phyloP scores from a whole-genome alignment of 164 flowering plant genomes.

The Annona cherimola region DNA sequence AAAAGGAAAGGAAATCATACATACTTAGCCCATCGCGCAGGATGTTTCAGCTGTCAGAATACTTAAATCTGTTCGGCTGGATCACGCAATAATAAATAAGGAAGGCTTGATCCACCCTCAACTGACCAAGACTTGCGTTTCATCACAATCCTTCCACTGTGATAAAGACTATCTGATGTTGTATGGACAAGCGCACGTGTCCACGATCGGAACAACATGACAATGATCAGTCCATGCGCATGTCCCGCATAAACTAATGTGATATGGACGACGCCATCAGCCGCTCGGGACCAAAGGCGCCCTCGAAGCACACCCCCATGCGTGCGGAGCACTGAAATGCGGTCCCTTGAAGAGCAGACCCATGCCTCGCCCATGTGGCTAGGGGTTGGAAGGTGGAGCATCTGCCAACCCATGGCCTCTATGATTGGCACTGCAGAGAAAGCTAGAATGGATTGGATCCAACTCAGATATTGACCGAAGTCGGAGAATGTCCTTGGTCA shows the following conservation, averaged over 20 bases:
- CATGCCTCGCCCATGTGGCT: constrained; percentile 3
- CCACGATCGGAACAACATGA: background rate
- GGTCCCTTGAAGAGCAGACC: background rate
- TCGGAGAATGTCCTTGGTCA: background rate
- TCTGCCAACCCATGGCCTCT: background rate
- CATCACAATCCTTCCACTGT: background rate
- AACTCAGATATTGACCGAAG: background rate
- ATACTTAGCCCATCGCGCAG: too few species aligned
- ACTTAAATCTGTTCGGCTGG: too few species aligned
- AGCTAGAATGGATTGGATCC: constrained; percentile 1
- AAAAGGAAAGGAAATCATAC: too few species aligned
- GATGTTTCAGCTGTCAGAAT: too few species aligned
- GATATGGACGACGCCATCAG: background rate
- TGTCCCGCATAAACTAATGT: background rate
- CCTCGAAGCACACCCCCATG: background rate
- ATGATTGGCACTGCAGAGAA: background rate
- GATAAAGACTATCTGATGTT: background rate
- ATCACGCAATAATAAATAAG: too few species aligned
- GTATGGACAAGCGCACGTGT: background rate
- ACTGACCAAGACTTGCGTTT: background rate
- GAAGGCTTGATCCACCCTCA: background rate
- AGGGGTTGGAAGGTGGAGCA: background rate
- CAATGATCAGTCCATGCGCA: background rate
- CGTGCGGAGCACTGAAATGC: background rate
- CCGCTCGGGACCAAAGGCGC: too few species aligned